Percentiles rank a stretch among this genome's conserved stretches.
Conservation (phyloP, 164 flowering plant species). For the grape (Vitis vinifera) region ASM3070453v1 NC_081817.1:28897501-28898000, state of each 20-base stretch:
- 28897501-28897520: no score
- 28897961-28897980: no score
- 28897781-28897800: slow-evolving; percentile 27
- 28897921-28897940: not conserved
- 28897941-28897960: no score
- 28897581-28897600: no score
- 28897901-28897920: not conserved
- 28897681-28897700: slow-evolving; percentile 12
- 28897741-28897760: slow-evolving; percentile 18
- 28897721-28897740: slow-evolving; percentile 15
- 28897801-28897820: slow-evolving; percentile 30
- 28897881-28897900: not conserved
- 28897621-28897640: no score
- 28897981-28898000: no score
- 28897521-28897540: no score
- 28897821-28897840: slow-evolving; percentile 22
- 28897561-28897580: no score
- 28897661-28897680: not conserved
- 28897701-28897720: slow-evolving; percentile 22
- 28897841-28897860: slow-evolving; percentile 17
- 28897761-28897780: slow-evolving; percentile 23
- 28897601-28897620: no score
- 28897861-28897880: not conserved
- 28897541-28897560: no score
- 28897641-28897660: no score